phyloP scores from a whole-genome alignment of 148 eudicot genomes.

The Talinum fruticosum region DNA sequence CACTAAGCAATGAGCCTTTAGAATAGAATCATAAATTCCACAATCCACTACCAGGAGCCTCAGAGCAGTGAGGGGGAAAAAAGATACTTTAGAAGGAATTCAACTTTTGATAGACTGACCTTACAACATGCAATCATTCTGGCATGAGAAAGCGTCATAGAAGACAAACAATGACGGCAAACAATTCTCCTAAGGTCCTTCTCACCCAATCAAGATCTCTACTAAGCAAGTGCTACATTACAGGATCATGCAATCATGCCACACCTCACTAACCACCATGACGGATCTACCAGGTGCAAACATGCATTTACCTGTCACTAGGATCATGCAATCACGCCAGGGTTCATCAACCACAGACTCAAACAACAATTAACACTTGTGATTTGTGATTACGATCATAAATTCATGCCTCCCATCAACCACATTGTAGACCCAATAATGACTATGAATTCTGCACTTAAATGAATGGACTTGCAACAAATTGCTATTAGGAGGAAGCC shows the following conservation, averaged over 20 bases:
- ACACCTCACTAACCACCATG: not conserved
- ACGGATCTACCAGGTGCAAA: not conserved
- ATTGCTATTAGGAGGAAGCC: not conserved
- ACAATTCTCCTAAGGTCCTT: conserved; percentile 9
- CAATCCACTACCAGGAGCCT: conserved; percentile 18
- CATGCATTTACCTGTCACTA: not conserved
- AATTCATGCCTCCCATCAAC: not conserved
- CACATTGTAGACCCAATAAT: not conserved
- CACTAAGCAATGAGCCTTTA: conserved; percentile 2
- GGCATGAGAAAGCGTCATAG: conserved; percentile 10
- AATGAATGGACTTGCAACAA: not conserved
- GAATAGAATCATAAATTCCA: conserved; percentile 17
- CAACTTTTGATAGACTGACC: conserved; percentile 18
- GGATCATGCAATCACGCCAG: not conserved
- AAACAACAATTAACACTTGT: not conserved
- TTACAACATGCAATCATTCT: not conserved
- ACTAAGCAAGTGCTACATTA: not conserved
- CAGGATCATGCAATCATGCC: not conserved
- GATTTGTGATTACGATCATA: not conserved
- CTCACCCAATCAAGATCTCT: conserved; percentile 3
- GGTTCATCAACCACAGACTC: not conserved
- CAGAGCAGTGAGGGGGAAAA: not conserved
- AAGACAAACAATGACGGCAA: conserved; percentile 13
- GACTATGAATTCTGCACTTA: not conserved
- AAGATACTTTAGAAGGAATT: conserved; percentile 15